A percentile compares a stretch with the other conserved stretches of the same genome.
phyloP scores from a whole-genome alignment of 805 yeast species.

The Wickerhamomyces tratensis region DNA sequence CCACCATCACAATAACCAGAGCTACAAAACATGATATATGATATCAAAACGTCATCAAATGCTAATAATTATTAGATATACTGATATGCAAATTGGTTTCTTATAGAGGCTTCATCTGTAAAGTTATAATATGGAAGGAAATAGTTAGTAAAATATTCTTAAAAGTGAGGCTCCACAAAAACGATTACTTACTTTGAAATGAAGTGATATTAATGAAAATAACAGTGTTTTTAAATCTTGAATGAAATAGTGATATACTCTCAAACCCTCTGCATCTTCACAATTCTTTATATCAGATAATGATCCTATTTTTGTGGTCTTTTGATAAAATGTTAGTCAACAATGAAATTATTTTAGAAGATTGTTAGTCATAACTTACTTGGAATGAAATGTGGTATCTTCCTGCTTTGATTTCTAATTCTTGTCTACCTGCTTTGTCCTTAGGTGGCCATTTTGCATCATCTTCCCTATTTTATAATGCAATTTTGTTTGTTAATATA shows the following conservation, averaged over 20 bases:
- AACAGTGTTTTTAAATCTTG: slow-evolving; percentile 34
- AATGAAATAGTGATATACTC: slow-evolving; percentile 32
- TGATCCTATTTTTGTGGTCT: slow-evolving; percentile 30
- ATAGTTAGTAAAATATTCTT: no score
- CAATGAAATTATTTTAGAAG: not conserved
- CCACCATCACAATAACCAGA: no score
- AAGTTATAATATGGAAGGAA: no score
- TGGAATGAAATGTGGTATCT: slow-evolving; percentile 23
- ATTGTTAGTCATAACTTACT: slow-evolving; percentile 5
- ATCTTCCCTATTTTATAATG: slow-evolving; percentile 17
- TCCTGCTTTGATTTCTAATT: slow-evolving; percentile 29
- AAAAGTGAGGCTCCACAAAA: no score
- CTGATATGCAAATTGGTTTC: no score
- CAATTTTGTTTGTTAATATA: no score
- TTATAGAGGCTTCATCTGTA: no score
- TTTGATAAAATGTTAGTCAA: no score
- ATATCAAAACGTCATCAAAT: no score
- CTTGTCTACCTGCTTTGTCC: slow-evolving; percentile 30
- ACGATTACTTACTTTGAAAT: slow-evolving; percentile 25
- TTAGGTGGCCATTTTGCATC: slow-evolving; percentile 32
- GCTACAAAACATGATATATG: no score
- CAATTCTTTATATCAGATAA: slow-evolving; percentile 27
- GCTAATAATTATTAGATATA: no score
- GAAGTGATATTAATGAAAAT: slow-evolving; percentile 30
- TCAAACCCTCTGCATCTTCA: slow-evolving; percentile 33